phyloP scores from a whole-genome alignment of 306 rosid genomes.

The Crataegus laevigata region DNA sequence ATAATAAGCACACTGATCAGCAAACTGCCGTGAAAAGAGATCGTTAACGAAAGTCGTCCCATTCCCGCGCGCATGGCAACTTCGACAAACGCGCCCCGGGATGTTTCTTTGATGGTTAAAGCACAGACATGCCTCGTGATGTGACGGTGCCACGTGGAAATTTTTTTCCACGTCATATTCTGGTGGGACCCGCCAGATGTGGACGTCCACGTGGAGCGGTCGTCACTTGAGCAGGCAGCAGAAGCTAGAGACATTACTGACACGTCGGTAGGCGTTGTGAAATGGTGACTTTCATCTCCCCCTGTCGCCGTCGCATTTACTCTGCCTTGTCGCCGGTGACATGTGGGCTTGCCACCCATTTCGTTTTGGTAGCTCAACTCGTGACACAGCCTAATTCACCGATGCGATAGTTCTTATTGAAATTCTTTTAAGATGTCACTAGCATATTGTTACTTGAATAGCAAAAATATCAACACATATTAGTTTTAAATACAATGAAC shows the following conservation, averaged over 20 bases:
- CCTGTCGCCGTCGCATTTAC: slow-evolving; percentile 29
- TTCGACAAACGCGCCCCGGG: slow-evolving; percentile 27
- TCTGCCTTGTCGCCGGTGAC: slow-evolving; percentile 6
- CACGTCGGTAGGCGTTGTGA: slow-evolving; percentile 4
- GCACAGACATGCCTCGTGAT: slow-evolving; percentile 27
- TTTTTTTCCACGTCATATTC: slow-evolving; percentile 17
- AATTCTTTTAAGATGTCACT: neutral
- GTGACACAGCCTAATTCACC: neutral
- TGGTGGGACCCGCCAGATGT: slow-evolving; percentile 16
- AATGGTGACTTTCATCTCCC: slow-evolving; percentile 9
- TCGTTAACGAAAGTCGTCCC: neutral
- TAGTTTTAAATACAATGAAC: neutral
- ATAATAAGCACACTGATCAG: neutral
- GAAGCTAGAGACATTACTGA: neutral
- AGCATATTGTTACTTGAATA: neutral
- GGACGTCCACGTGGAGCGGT: slow-evolving; percentile 44
- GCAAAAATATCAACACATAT: too few species aligned
- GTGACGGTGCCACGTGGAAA: slow-evolving; percentile 32
- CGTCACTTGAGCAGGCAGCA: slow-evolving; percentile 15
- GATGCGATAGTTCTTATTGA: neutral
- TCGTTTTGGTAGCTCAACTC: neutral
- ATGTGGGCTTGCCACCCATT: neutral
- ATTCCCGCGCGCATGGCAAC: neutral
- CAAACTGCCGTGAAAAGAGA: neutral
- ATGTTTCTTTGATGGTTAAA: slow-evolving; percentile 25